These are phyloP conservation scores for Macrolepiota fuliginosa DNA, from an alignment of 768 basidiomycete genomes.

Conservation along the genomic window DNA sequence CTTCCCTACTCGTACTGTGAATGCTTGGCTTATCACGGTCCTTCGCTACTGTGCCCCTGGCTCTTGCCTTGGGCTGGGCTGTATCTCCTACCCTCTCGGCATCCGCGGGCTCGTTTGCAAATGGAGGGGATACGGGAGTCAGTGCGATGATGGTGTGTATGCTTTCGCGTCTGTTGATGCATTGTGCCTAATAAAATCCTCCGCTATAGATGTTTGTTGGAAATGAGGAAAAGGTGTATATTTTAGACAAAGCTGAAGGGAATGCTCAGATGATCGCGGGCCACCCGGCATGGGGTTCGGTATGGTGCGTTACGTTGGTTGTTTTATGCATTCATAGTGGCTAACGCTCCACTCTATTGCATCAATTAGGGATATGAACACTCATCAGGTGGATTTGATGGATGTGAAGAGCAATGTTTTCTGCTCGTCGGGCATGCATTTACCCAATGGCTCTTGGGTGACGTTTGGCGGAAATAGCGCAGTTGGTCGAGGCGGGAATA, in stretches of 20 bases:
- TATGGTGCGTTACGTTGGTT: slow-evolving; percentile 44
- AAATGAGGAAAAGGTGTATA: slow-evolving; percentile 78
- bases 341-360: background rate
- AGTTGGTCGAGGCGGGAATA: slow-evolving; percentile 61
- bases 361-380: slow-evolving; percentile 53
- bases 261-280: slow-evolving; percentile 64
- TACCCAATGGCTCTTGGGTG: slow-evolving; percentile 74
- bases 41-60: slow-evolving; percentile 2
- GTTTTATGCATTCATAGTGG: background rate
- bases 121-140: slow-evolving; percentile 12
- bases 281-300: slow-evolving; percentile 74
- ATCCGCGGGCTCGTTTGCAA: slow-evolving; percentile 14
- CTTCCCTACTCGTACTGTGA: background rate
- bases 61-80: slow-evolving; percentile 8
- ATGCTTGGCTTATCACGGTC: slow-evolving; percentile 8
- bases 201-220: slow-evolving; percentile 70
- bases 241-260: slow-evolving; percentile 85
- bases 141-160: slow-evolving; percentile 17
- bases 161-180: background rate
- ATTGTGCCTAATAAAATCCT: background rate
- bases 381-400: slow-evolving; percentile 61
- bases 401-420: slow-evolving; percentile 73
- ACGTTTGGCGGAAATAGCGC: slow-evolving; percentile 82
- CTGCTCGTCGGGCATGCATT: slow-evolving; percentile 82
- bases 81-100: slow-evolving; percentile 10